phyloP scores from a whole-genome alignment of 495 filamentous ascomycete genomes.

The Astrocystis sublimbata region DNA sequence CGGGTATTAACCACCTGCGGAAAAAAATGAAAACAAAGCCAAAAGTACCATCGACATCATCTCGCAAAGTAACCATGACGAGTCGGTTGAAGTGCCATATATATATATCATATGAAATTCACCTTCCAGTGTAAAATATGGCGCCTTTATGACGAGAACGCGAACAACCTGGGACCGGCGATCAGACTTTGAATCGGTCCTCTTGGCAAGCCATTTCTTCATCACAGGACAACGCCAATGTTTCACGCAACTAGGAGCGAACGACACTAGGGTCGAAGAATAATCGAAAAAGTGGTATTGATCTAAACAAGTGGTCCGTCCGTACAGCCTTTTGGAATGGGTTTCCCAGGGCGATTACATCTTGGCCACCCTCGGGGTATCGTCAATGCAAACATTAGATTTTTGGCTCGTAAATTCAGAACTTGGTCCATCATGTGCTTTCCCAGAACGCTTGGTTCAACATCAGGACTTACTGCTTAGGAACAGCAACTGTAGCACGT shows the following conservation, averaged over 20 bases:
- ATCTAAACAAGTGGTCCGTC: slow-evolving; percentile 19
- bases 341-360: slow-evolving; percentile 22
- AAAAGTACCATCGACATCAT: no score
- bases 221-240: neutral
- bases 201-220: neutral
- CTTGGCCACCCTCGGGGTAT: slow-evolving; percentile 29
- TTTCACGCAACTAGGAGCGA: neutral
- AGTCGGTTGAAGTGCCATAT: no score
- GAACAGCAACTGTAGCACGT: slow-evolving; percentile 14
- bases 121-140: no score
- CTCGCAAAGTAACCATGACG: neutral
- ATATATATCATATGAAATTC: no score
- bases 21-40: no score
- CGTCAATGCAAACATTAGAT: slow-evolving; percentile 26
- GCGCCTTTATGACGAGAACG: no score
- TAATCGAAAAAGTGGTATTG: slow-evolving; percentile 19
- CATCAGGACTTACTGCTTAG: slow-evolving; percentile 30
- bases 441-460: slow-evolving; percentile 4
- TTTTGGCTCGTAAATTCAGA: slow-evolving; percentile 14
- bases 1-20: no score
- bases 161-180: no score
- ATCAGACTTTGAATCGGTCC: no score
- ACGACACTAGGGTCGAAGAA: neutral
- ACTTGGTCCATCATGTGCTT: slow-evolving; percentile 1
- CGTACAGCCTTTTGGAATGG: slow-evolving; percentile 7